Conservation (phyloP, 352 stramenopile species). For the Phytophthora hibernalis region DNA sequence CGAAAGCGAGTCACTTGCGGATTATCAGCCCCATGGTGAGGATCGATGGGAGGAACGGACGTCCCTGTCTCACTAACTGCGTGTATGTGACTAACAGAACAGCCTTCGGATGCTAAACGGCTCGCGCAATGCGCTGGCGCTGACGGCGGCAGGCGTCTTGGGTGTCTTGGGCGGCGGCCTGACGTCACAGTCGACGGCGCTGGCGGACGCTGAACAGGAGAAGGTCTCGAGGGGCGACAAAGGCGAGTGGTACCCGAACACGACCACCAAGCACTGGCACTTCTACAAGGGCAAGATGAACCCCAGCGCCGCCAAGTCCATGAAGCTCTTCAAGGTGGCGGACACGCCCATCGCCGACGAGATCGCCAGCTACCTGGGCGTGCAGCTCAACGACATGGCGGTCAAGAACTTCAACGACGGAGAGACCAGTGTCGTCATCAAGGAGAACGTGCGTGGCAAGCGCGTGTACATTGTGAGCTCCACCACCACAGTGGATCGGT, state of each 20-base stretch:
- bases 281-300: conserved; percentile 91
- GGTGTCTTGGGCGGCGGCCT: conserved; percentile 44
- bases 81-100: conserved; percentile 28
- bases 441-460: conserved; percentile 82
- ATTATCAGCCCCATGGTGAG: conserved; percentile 27
- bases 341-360: conserved; percentile 89
- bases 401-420: conserved; percentile 87
- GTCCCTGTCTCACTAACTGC: neutral
- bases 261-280: conserved; percentile 89
- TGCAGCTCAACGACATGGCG: conserved; percentile 82
- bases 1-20: neutral
- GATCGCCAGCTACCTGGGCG: conserved; percentile 82
- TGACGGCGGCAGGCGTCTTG: conserved; percentile 45
- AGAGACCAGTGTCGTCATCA: conserved; percentile 80
- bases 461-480: conserved; percentile 90
- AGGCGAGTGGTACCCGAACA: conserved; percentile 76
- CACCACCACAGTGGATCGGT: conserved; percentile 88
- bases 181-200: conserved; percentile 16
- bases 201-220: conserved; percentile 20
- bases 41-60: neutral
- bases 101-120: conserved; percentile 37
- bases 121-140: conserved; percentile 31
- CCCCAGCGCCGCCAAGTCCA: conserved; percentile 77
- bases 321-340: conserved; percentile 91
- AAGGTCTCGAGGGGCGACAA: conserved; percentile 23